A percentile compares a stretch with the other conserved stretches of the same genome.
phyloP scores from a whole-genome alignment of 257 asterid species.

The Scutellaria galericulata region DNA sequence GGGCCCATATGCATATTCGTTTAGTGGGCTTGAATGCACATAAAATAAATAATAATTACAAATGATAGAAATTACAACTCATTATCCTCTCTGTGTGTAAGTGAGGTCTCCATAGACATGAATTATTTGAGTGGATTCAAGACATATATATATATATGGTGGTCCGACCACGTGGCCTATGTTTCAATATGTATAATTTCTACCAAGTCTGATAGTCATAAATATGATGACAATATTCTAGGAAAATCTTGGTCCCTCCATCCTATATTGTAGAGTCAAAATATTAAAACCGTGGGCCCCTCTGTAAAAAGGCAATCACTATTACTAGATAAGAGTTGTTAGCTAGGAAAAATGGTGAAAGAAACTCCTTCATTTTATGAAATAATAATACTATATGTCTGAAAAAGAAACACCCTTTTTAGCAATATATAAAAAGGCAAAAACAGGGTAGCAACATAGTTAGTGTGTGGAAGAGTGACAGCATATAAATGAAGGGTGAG shows the following conservation, averaged over 20 bases:
- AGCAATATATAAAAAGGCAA: too few relatives aligned
- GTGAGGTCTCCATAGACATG: slow-evolving; percentile 26
- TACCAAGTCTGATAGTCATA: not conserved
- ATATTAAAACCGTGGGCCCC: not conserved
- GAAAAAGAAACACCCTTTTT: too few relatives aligned
- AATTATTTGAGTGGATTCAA: slow-evolving; percentile 27
- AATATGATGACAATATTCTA: slow-evolving; percentile 10
- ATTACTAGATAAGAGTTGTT: not conserved
- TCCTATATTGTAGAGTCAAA: not conserved
- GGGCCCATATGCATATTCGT: too few relatives aligned
- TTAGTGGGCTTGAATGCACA: not conserved
- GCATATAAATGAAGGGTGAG: not conserved
- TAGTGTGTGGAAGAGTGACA: slow-evolving; percentile 11
- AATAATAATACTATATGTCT: too few relatives aligned
- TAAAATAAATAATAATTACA: not conserved
- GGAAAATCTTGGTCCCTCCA: slow-evolving; percentile 31
- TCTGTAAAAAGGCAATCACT: not conserved
- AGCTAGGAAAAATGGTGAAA: not conserved
- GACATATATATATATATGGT: not conserved
- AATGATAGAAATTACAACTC: not conserved
- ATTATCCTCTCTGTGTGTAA: not conserved
- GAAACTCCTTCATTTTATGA: too few relatives aligned
- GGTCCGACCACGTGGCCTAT: slow-evolving; percentile 43
- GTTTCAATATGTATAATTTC: slow-evolving; percentile 1
- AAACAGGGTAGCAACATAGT: not conserved